These are phyloP conservation scores for Trichothecium roseum DNA, from an alignment of 2,329 filamentous ascomycete species.

Conservation along the genomic window DNA sequence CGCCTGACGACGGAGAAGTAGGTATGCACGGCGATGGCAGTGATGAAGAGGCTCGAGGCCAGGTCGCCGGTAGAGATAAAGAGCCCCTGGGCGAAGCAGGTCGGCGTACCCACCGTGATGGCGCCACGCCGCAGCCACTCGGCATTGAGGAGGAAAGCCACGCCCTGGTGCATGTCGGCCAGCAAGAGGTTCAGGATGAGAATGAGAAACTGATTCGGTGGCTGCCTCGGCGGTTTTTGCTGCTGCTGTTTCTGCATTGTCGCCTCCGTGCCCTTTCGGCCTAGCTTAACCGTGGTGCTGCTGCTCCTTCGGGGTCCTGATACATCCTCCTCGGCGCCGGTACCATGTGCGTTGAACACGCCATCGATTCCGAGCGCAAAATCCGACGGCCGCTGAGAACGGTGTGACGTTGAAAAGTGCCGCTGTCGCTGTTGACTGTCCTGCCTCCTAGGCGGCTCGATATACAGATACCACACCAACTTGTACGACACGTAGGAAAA, in stretches of 20 bases:
- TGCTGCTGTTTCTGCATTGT: conserved; percentile 1
- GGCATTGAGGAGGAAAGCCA: conserved; percentile 53
- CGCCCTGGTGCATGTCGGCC: conserved; percentile 56
- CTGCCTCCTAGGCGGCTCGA: conserved; percentile 3
- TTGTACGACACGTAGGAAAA: conserved; percentile 22
- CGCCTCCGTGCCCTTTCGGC: conserved; percentile 6
- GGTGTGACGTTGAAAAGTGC: neutral
- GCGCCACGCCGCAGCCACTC: conserved; percentile 44
- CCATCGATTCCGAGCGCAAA: conserved; percentile 25
- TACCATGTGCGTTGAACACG: conserved; percentile 17
- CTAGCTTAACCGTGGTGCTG: neutral
- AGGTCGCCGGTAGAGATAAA: conserved; percentile 58
- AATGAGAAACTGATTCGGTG: conserved; percentile 56
- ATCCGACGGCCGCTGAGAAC: conserved; percentile 16
- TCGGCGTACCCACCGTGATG: conserved; percentile 39
- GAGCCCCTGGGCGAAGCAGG: conserved; percentile 57
- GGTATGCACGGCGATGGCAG: conserved; percentile 55
- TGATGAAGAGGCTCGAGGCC: conserved; percentile 56
- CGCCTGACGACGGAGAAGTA: conserved; percentile 51
- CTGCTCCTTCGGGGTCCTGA: neutral
- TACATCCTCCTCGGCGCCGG: neutral
- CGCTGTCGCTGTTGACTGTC: conserved; percentile 5
- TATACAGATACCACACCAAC: conserved; percentile 16
- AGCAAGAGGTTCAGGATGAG: conserved; percentile 60
- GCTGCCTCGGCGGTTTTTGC: conserved; percentile 12